Base-by-base conservation (phyloP, 495 filamentous ascomycete genomes). In the Aspergillus mulundensis region DNA sequence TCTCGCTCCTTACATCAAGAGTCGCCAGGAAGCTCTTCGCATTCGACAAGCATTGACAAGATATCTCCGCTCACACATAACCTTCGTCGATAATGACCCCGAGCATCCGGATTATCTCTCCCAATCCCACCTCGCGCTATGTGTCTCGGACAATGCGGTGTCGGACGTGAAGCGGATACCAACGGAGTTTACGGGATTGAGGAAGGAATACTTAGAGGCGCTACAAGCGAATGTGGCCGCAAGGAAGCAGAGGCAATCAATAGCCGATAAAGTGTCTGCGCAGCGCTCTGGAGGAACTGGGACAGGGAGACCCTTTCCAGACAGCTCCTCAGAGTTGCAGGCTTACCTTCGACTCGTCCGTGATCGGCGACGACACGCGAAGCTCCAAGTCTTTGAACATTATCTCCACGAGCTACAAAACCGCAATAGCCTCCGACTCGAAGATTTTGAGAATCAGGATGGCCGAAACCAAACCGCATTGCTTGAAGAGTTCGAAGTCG, bases 161-260 rank as follows among this genome's bases (percentile, higher is more conserved):
- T 47, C 55, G 8, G 66, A 63, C 16, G 75, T 79, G 39, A 71
- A 71, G 50, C 69, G 64, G 19, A 67, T 72, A 38, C 73, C 75
- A 18, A 48, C 61, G 43, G 71, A 75, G 16, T 21, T 79, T 12
- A 62, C 70, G 30, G 75, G 73, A 12, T 58, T 75, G 43, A 58
- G 74, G 56, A 77, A 61, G 54, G 73, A 82, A 54, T 87, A 85
- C 51, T 63, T 86, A 41, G 70, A 83, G 39, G 83, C 83, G 3
- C 64, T 86, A n/a, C 71, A 73, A 53, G 81, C 77, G 38, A 85
- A 85, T 58, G 65, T 84, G 34, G 72, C 75, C 39, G 81, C 83
- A 14, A 71, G 75, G 36, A 71, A 74, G 15, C 78, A 80, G 38
- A 77, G 80, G 46, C 60, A 70, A 7, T 62, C 56, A 18, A 61